Percentiles rank a stretch among this genome's conserved stretches.
Conservation (phyloP, 768 basidiomycete species). For the Calocybe cyanea region DNA sequence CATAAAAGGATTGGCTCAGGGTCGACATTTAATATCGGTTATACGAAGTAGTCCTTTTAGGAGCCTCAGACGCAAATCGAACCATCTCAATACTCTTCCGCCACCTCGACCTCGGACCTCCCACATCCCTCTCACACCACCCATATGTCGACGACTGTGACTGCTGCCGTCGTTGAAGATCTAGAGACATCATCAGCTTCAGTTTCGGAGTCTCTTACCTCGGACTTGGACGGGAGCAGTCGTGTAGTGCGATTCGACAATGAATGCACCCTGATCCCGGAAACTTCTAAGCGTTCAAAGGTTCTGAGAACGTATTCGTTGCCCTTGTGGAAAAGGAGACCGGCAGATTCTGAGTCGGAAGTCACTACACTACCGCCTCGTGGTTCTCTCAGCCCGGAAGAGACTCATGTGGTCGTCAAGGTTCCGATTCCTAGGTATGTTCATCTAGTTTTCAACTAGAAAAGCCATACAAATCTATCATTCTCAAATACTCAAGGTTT, state of each 20-base stretch:
- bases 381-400: constrained; percentile 24
- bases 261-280: constrained; percentile 75
- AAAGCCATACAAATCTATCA: constrained; percentile 4
- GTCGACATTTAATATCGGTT: constrained; percentile 3
- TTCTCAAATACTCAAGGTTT: constrained; percentile 33
- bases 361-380: constrained; percentile 16
- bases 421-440: constrained; percentile 60
- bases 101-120: not conserved
- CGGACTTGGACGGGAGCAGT: constrained; percentile 7
- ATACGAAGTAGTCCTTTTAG: constrained; percentile 4
- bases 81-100: constrained; percentile 10
- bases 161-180: constrained; percentile 10
- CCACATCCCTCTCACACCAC: not conserved
- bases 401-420: constrained; percentile 50
- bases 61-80: constrained; percentile 7
- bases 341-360: constrained; percentile 22
- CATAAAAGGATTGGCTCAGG: constrained; percentile 13
- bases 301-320: constrained; percentile 65
- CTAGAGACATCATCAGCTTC: constrained; percentile 10
- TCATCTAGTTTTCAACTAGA: constrained; percentile 1
- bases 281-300: constrained; percentile 44
- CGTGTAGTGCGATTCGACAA: constrained; percentile 66
- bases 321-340: constrained; percentile 56
- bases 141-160: constrained; percentile 12
- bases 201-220: constrained; percentile 5